These are phyloP conservation scores for Dioscorea alata DNA, from an alignment of 106 monocot species.

Conservation along the genomic window DNA sequence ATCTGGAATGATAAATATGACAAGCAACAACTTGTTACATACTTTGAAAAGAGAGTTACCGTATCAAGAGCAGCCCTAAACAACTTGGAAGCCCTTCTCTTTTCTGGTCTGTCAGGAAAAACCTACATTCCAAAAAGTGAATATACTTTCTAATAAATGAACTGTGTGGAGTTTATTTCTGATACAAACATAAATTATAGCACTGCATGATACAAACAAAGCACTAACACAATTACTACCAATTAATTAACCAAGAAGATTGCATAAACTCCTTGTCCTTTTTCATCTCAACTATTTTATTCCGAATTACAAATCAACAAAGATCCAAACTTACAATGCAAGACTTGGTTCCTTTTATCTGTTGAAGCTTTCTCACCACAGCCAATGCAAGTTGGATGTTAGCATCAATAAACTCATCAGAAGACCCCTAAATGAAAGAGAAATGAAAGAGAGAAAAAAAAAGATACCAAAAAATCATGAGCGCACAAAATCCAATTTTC, in stretches of 20 bases:
- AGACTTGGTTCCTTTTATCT: conserved; percentile 59
- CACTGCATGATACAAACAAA: too few species aligned
- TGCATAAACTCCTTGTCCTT: too few species aligned
- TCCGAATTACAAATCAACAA: too few species aligned
- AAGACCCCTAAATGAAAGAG: conserved; percentile 80
- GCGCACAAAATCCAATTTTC: too few species aligned
- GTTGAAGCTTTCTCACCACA: conserved; percentile 66
- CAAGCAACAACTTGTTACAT: not conserved
- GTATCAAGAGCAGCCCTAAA: conserved; percentile 71
- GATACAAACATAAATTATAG: too few species aligned
- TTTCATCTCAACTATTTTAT: too few species aligned
- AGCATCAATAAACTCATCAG: conserved; percentile 98
- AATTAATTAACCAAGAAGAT: too few species aligned
- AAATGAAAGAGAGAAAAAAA: too few species aligned
- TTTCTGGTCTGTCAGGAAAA: conserved; percentile 94
- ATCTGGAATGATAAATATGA: too few species aligned
- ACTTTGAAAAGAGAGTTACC: conserved; percentile 15
- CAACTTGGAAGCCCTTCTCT: conserved; percentile 77
- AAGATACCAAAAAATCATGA: too few species aligned
- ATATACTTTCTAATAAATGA: not conserved
- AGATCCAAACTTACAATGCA: conserved; percentile 74
- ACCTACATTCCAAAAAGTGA: conserved; percentile 42
- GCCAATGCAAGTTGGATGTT: conserved; percentile 96
- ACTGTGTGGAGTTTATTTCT: not conserved
- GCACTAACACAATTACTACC: too few species aligned